A percentile compares a stretch with the other conserved stretches of the same genome.
These are phyloP conservation scores for Corallochytrium limacisporum DNA, from an alignment of 78 protist genomes.

Conservation along the genomic window DNA sequence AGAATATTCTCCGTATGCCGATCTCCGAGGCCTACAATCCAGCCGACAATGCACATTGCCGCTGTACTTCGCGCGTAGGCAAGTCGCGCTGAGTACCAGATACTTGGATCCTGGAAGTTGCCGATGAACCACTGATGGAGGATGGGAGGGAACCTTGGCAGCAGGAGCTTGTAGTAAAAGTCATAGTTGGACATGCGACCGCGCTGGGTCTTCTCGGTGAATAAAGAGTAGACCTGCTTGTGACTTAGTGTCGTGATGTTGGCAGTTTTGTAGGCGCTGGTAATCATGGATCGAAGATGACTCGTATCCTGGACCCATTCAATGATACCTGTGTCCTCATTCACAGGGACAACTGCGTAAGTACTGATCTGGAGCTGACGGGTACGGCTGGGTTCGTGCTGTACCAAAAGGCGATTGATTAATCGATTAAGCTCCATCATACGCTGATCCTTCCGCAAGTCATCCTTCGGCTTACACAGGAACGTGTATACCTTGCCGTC, in stretches of 20 bases:
- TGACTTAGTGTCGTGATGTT: too few relatives aligned
- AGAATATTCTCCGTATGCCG: conserved; percentile 76
- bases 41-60: conserved; percentile 80
- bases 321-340: conserved; percentile 70
- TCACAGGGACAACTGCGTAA: conserved; percentile 68
- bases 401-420: conserved; percentile 49
- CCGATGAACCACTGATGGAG: conserved; percentile 65
- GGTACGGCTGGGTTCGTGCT: conserved; percentile 1
- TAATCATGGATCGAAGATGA: conserved; percentile 17
- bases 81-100: conserved; percentile 66
- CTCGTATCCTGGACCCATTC: conserved; percentile 77
- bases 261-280: conserved; percentile 4
- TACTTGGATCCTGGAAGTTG: conserved; percentile 60
- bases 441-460: conserved; percentile 77
- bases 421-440: conserved; percentile 70
- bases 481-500: conserved; percentile 43
- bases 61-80: conserved; percentile 49
- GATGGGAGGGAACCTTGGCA: conserved; percentile 51
- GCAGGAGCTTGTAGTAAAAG: not conserved
- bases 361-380: conserved; percentile 39
- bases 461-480: conserved; percentile 87
- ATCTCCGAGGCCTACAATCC: conserved; percentile 60
- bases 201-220: too few relatives aligned
- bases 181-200: not conserved
- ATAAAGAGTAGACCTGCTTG: too few relatives aligned